Base-by-base conservation (phyloP, 805 yeast genomes). In the Sungouiozyma intestinalis region DNA sequence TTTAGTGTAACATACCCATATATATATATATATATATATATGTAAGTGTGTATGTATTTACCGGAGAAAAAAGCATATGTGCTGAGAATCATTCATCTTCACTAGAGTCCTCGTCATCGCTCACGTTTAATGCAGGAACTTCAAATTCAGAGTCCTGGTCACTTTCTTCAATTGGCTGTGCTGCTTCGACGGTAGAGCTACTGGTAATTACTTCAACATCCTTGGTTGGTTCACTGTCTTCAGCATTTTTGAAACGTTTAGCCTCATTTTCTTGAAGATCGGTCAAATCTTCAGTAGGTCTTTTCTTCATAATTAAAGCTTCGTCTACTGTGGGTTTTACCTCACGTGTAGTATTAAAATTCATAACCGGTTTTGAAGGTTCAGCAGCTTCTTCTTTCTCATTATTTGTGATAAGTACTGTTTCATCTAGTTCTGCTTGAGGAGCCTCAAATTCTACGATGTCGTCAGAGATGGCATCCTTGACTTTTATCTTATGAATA, bases 91-190 rank as follows among this genome's bases (percentile, higher is more conserved):
- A 47, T 16, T 44, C 49, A 16, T 45, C 51, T 8, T 44, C 51
- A 42, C 51, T 48, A 24, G 46, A 34, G 16, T 39, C 40, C 16
- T 39, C 45, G 15, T 44, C 48, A 21, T 44, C 51, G 6, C 43
- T 47, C n/a, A 44, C 52, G 19, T 48, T 51, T 15, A 50, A 63
- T 13, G 49, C 55, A 8, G 50, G 61, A 15, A 47, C 51, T 4
- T 48, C 53, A 24, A 42, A 45, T 29, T 48, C 55, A 17, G 41
- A 45, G 3, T 32, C 37, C 13, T 41, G 44, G 6, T 24, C 43
- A n/a, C 42, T 50, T 13, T 33, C 35, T 13, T 37, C 39, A 16
- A 44, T 36, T 16, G 32, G 43, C 9, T 21, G 33, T 43, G 15
- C 40, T 14, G 16, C 38, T 20, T 40, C 45, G 5, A 27, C 47